phyloP scores from a whole-genome alignment of 371 early-diverging fungal genomes.

The Nosema granulosis region DNA sequence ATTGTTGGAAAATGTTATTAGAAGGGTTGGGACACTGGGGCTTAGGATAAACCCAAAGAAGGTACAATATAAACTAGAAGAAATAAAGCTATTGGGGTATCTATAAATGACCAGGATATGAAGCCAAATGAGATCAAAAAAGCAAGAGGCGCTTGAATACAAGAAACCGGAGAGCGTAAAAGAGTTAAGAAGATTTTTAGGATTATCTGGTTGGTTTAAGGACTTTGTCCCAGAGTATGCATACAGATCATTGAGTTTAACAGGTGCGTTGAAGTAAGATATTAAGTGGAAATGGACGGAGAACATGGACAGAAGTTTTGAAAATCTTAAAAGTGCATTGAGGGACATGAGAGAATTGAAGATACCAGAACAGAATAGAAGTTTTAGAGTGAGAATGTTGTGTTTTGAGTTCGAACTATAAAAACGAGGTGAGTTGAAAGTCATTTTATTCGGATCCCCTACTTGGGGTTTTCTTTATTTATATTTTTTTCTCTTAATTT shows the following conservation, averaged over 20 bases:
- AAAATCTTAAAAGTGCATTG: background rate
- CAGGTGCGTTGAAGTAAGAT: background rate
- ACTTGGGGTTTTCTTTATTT: too few species aligned
- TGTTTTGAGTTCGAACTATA: too few species aligned
- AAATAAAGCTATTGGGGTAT: conserved; percentile 41
- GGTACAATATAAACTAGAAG: conserved; percentile 14
- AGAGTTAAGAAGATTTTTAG: conserved; percentile 10
- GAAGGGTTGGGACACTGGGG: background rate
- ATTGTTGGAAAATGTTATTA: background rate
- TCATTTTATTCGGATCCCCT: too few species aligned
- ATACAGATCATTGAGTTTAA: conserved; percentile 15
- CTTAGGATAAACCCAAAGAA: conserved; percentile 32
- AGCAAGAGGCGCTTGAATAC: conserved; percentile 8
- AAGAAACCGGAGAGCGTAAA: background rate
- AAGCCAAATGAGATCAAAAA: conserved; percentile 18
- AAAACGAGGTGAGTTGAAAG: too few species aligned
- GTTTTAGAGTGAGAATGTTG: too few species aligned
- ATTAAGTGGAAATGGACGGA: background rate
- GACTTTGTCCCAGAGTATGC: background rate
- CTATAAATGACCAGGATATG: conserved; percentile 10
- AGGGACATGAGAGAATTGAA: too few species aligned
- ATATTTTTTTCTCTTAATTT: too few species aligned
- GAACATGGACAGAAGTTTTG: background rate
- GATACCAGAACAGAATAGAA: too few species aligned
- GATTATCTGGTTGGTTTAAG: conserved; percentile 1